Conservation (phyloP, 192 early-diverging fungal species). For the Pilaira anomala region DNA sequence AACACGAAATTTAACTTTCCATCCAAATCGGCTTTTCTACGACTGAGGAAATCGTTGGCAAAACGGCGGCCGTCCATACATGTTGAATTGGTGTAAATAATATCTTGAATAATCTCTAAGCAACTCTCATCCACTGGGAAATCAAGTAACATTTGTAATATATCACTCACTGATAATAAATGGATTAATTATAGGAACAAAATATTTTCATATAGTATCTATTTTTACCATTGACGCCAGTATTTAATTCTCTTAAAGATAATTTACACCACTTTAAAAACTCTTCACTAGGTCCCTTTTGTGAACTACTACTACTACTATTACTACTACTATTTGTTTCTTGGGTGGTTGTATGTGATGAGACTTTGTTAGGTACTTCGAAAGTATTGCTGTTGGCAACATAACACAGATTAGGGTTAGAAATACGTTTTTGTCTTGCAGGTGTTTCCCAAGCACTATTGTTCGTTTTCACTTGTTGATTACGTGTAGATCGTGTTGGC, state of each 20-base stretch:
- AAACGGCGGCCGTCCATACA: constrained; percentile 71
- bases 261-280: constrained; percentile 59
- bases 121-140: constrained; percentile 63
- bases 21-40: constrained; percentile 61
- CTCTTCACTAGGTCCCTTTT: constrained; percentile 10
- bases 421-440: constrained; percentile 12
- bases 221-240: constrained; percentile 52
- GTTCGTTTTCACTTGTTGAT: not conserved
- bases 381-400: no score
- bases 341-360: not conserved
- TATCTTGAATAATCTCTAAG: constrained; percentile 70
- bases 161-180: constrained; percentile 48
- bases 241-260: constrained; percentile 54
- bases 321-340: not conserved
- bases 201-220: not conserved
- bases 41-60: constrained; percentile 73
- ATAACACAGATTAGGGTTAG: not conserved
- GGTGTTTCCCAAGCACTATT: constrained; percentile 2
- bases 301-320: not conserved
- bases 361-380: no score
- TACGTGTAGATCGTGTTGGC: not conserved
- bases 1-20: constrained; percentile 32
- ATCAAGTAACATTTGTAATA: constrained; percentile 70
- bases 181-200: not conserved
- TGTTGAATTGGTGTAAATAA: constrained; percentile 65